Evolutionary conservation across 2,329 filamentous ascomycete genomes (phyloP), one percentile per base, ranked within the genome.

Genomic region (Cryphonectria nitschkei): DNA sequence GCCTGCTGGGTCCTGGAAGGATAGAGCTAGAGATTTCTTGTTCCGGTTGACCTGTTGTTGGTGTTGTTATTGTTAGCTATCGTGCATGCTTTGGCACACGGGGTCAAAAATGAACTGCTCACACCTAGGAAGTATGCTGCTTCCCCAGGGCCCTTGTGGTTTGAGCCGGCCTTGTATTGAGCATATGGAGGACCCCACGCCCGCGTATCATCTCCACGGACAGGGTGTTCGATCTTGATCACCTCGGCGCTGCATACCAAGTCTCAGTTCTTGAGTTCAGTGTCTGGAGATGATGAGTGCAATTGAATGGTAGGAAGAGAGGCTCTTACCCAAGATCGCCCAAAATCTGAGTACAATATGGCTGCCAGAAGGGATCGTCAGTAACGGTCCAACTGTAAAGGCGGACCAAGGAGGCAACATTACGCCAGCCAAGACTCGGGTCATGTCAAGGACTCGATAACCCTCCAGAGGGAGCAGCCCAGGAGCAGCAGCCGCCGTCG

Each of bases 101-200:
- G 34, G 22, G 16, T 16, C 4, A 6, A n/a, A n/a, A 19, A 62
- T 7, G n/a, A 63, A 58, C 32, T 34, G 63, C 86, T 73, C 86
- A 98, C 96, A 67, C 92, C 90, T 39, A 99, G 84, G 77, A 97
- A 99, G 79, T 99, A 99, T 13, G 96, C 96, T 73, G 94, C 96
- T 81, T 99, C 96, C 34, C 96, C 96, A 0, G 93, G 91, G 0
- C 93, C 92, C 80, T 89, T 75, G 76, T 85, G 79, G 75, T 83
- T 78, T 22, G 89, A 87, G 3, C 84, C 88, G 43, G 88, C 79
- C 73, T 86, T 88, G 79, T 97, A 97, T 67, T 88, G 84, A 9
- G 96, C 96, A 80, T 96, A 99, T 1, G 96, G 96, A 34, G 96
- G 96, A 0, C 96, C 96, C 96, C 96, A 99, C 66, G 95, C 95